Evolutionary conservation across 1,284 basidiomycete species (phyloP).

Genomic region (Flammula alnicola): DNA sequence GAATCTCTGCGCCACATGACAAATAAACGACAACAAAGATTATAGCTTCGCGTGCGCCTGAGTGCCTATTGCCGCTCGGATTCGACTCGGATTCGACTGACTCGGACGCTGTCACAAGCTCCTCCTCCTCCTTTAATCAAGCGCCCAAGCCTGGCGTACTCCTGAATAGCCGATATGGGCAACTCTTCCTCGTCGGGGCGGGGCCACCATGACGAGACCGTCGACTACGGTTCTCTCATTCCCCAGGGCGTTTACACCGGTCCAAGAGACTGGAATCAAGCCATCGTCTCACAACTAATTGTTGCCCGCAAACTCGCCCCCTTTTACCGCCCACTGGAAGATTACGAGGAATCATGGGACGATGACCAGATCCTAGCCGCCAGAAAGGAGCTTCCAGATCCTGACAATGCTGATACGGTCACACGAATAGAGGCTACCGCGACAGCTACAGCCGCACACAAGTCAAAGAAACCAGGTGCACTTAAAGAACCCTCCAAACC

Average conservation of each 20-base stretch:
- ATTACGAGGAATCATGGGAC: slow-evolving; percentile 87
- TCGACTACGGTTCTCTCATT: slow-evolving; percentile 82
- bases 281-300: slow-evolving; percentile 86
- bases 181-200: slow-evolving; percentile 75
- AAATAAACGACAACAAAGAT: slow-evolving; percentile 27
- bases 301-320: slow-evolving; percentile 89
- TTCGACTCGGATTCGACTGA: slow-evolving; percentile 14
- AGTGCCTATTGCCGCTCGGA: no score
- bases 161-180: slow-evolving; percentile 57
- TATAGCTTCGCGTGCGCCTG: slow-evolving; percentile 10
- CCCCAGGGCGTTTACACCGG: slow-evolving; percentile 93
- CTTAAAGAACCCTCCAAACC: slow-evolving; percentile 66
- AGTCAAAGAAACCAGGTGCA: slow-evolving; percentile 52
- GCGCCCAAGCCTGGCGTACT: slow-evolving; percentile 14
- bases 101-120: slow-evolving; percentile 23
- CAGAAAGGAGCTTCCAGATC: slow-evolving; percentile 61
- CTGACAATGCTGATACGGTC: slow-evolving; percentile 44
- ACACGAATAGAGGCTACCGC: slow-evolving; percentile 42
- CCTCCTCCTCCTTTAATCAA: slow-evolving; percentile 14
- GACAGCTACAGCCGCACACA: slow-evolving; percentile 35
- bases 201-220: slow-evolving; percentile 73
- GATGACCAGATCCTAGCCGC: slow-evolving; percentile 82
- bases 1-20: slow-evolving; percentile 18
- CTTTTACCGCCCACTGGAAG: slow-evolving; percentile 95
- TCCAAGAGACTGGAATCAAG: slow-evolving; percentile 88